These are phyloP conservation scores for Beauveria varroae DNA, from an alignment of 2,329 filamentous ascomycete species.

Conservation along the genomic window DNA sequence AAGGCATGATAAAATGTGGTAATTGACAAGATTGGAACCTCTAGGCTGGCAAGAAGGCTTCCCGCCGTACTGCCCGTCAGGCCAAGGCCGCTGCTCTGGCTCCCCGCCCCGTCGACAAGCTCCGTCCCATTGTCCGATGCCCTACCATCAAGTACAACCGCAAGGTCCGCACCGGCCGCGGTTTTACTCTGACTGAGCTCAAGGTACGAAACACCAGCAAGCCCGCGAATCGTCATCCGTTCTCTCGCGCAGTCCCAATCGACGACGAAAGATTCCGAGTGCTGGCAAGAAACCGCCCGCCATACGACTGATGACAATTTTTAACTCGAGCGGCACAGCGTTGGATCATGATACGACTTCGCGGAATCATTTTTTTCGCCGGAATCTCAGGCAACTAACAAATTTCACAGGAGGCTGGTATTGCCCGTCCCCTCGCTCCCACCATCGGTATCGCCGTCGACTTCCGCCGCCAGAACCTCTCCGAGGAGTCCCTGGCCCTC, in stretches of 20 bases:
- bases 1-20: slow-evolving; percentile 16
- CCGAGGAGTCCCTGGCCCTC: slow-evolving; percentile 85
- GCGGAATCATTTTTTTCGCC: neutral
- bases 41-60: slow-evolving; percentile 92
- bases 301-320: neutral
- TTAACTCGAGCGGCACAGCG: neutral
- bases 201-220: slow-evolving; percentile 61
- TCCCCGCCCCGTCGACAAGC: slow-evolving; percentile 93
- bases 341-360: neutral
- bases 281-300: neutral
- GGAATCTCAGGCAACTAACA: slow-evolving; percentile 24
- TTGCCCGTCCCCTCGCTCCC: slow-evolving; percentile 86
- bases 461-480: slow-evolving; percentile 92
- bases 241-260: neutral
- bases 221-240: neutral
- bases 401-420: slow-evolving; percentile 76
- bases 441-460: slow-evolving; percentile 98
- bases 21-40: slow-evolving; percentile 28
- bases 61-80: slow-evolving; percentile 83
- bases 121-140: slow-evolving; percentile 94
- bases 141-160: slow-evolving; percentile 99
- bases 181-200: slow-evolving; percentile 94
- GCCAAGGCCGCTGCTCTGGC: slow-evolving; percentile 93
- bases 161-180: slow-evolving; percentile 89
- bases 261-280: neutral